Conservation (phyloP, 2,329 filamentous ascomycete species). For the Colletotrichum truncatum region DNA sequence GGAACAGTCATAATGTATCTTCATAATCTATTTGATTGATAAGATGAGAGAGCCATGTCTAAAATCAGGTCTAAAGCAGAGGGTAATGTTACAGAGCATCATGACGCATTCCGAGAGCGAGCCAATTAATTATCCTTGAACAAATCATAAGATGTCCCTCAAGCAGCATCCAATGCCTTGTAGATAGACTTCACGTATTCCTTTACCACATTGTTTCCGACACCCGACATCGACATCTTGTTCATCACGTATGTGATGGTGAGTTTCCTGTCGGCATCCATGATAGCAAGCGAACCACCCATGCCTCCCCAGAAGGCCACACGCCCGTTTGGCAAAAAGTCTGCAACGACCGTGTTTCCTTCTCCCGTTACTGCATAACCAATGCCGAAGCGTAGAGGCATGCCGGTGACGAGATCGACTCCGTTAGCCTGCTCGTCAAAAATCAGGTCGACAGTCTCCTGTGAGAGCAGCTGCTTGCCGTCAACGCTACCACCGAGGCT, state of each 20-base stretch:
- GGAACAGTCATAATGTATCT: no score
- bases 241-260: slow-evolving; percentile 57
- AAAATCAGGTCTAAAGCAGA: no score
- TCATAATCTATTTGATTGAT: not conserved
- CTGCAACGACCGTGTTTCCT: slow-evolving; percentile 33
- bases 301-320: slow-evolving; percentile 53
- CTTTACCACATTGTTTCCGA: not conserved
- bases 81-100: no score
- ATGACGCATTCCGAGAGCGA: no score
- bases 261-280: slow-evolving; percentile 51
- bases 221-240: slow-evolving; percentile 41
- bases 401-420: slow-evolving; percentile 47
- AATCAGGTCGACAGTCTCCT: slow-evolving; percentile 51
- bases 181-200: not conserved
- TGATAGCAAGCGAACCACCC: slow-evolving; percentile 52
- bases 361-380: slow-evolving; percentile 47
- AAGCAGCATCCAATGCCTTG: not conserved
- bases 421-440: slow-evolving; percentile 53
- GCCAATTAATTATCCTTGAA: no score
- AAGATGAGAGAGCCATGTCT: not conserved
- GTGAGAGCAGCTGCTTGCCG: slow-evolving; percentile 43
- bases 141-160: no score
- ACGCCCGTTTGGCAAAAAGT: slow-evolving; percentile 43
- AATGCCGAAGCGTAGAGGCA: slow-evolving; percentile 49
- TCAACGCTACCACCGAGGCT: slow-evolving; percentile 33